Conservation (phyloP, 768 basidiomycete genomes). For the Pseudohyphozyma bogoriensis region DNA sequence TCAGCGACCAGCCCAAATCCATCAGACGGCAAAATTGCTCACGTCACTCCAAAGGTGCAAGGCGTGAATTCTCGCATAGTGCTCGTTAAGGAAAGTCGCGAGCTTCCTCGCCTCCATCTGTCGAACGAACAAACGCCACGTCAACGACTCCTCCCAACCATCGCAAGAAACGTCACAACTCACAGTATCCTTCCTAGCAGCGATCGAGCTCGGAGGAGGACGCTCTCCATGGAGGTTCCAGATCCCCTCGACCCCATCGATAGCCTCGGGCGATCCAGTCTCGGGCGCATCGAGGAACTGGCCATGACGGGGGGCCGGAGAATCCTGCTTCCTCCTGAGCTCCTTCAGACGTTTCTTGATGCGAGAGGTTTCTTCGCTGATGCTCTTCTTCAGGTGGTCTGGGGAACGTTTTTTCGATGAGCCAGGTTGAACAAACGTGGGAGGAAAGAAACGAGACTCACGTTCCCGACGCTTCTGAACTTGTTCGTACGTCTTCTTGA, state of each 20-base stretch:
- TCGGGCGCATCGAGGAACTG: slow-evolving; percentile 18
- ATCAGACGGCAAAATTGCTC: no score
- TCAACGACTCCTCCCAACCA: not conserved
- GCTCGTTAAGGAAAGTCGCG: slow-evolving; percentile 25
- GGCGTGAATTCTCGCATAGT: slow-evolving; percentile 16
- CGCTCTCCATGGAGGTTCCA: slow-evolving; percentile 77
- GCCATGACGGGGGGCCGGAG: slow-evolving; percentile 22
- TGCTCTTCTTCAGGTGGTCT: slow-evolving; percentile 42
- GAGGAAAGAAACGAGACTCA: slow-evolving; percentile 41
- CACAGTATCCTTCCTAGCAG: slow-evolving; percentile 71
- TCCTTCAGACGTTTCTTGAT: slow-evolving; percentile 48
- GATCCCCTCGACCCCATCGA: slow-evolving; percentile 48
- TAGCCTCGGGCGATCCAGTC: slow-evolving; percentile 12
- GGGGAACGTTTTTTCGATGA: not conserved
- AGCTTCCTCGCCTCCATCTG: not conserved
- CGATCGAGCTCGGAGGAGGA: slow-evolving; percentile 86
- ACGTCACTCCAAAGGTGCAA: slow-evolving; percentile 22
- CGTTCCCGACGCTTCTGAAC: slow-evolving; percentile 60
- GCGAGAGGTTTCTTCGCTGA: slow-evolving; percentile 53
- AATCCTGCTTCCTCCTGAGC: slow-evolving; percentile 32
- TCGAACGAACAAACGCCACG: no score
- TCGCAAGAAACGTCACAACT: slow-evolving; percentile 9
- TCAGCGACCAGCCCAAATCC: no score
- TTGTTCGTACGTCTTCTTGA: slow-evolving; percentile 47
- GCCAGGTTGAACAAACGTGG: not conserved